Evolutionary conservation across 371 early-diverging fungal species (phyloP), one percentile per base, ranked within the genome.

Genomic region (Syncephalis fuscata): DNA sequence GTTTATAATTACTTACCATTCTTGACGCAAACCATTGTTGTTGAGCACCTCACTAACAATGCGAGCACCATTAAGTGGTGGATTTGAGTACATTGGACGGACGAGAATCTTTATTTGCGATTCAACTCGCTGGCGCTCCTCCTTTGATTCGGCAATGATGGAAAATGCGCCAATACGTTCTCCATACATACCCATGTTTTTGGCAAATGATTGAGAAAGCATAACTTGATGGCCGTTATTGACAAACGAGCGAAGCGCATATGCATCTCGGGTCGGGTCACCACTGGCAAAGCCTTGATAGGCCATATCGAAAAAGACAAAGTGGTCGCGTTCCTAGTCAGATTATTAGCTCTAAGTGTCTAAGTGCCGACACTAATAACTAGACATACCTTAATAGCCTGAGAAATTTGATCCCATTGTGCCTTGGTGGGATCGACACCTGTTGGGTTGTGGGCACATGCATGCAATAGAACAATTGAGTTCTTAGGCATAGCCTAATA

Each of bases 211-310:
- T 76, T 98, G 96, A 16, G 92, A 73, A 48, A 95, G 73, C n/a
- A 85, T 73, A 27, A 95, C 68, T 22, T 70, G 63, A 60, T 82
- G 80, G 17, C 86, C 91, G 36, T 84, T 75, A 26, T 58, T 65
- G 21, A 88, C 85, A 64, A 98, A 98, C 63, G 84, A 77, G 56
- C 98, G 92, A 47, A 94, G 68, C 51, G 94, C 92, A 59, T 85
- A 87, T 15, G 96, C 94, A 64, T 98, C 98, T 48, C 73, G 73
- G 62, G 71, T 67, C 45, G 84, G 80, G 67, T 87, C 78, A 52
- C 98, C 98, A 19, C 91, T 88, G 39, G 96, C 96, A 60, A 98
- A 98, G 38, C 98, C 98, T 76, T 96, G 95, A 73, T 98, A 98
- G 36, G 96, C 98, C 90, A 93, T 91, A 64, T 98, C 96, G 56